A percentile compares a stretch with the other conserved stretches of the same genome.
Evolutionary conservation across 768 basidiomycete genomes (phyloP).

Genomic region (Amanita rimosa): DNA sequence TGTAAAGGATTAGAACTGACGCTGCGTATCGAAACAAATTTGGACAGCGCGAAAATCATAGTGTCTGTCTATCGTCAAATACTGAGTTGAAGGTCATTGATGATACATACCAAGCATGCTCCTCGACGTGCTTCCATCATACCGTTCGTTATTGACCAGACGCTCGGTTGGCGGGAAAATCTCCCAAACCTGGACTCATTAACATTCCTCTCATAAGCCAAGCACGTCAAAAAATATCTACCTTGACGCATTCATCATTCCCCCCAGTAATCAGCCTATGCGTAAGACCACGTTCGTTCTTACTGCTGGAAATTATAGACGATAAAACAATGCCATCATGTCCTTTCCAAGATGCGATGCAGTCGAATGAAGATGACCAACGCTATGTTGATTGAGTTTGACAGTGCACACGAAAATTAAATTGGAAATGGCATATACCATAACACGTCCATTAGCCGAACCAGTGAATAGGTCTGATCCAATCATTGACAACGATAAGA

Average conservation of each 20-base stretch:
- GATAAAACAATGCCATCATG: conserved; percentile 81
- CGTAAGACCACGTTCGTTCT: conserved; percentile 13
- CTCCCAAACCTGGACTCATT: conserved; percentile 39
- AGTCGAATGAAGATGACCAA: conserved; percentile 79
- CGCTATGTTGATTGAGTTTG: conserved; percentile 29
- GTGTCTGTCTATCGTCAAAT: conserved; percentile 34
- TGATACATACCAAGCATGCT: conserved; percentile 14
- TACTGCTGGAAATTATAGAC: conserved; percentile 41
- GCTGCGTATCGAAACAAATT: conserved; percentile 82
- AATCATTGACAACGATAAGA: conserved; percentile 69
- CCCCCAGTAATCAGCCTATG: conserved; percentile 64
- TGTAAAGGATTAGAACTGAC: conserved; percentile 59
- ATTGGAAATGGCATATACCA: conserved; percentile 28
- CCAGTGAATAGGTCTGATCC: conserved; percentile 55
- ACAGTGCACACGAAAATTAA: neutral
- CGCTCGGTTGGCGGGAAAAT: conserved; percentile 22
- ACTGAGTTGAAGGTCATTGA: conserved; percentile 14
- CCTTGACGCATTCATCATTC: conserved; percentile 80
- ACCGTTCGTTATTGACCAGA: conserved; percentile 8
- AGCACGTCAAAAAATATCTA: conserved; percentile 14
- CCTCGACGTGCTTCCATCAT: conserved; percentile 9
- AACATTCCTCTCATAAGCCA: neutral
- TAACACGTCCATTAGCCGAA: conserved; percentile 56
- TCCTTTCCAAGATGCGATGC: conserved; percentile 71
- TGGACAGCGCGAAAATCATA: conserved; percentile 68